Evolutionary conservation across 129 eudicot genomes (phyloP).

Genomic region (Apium graveolens): DNA sequence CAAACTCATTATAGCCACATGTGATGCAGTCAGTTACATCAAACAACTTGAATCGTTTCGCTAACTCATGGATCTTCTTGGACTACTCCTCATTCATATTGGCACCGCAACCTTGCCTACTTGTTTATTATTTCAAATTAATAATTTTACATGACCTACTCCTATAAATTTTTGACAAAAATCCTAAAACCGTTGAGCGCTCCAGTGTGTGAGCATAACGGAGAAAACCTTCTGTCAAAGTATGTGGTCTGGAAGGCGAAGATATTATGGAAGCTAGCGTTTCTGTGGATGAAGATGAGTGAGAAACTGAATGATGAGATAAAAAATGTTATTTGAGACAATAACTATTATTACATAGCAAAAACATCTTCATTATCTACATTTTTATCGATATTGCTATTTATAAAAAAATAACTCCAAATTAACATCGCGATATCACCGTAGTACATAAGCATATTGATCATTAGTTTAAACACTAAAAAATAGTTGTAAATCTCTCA

Average conservation of each 20-base stretch:
- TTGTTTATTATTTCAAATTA: slow-evolving; percentile 14
- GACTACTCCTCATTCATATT: slow-evolving; percentile 64
- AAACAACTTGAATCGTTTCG: slow-evolving; percentile 34
- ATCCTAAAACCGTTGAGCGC: slow-evolving; percentile 27
- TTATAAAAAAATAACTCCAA: too few relatives aligned
- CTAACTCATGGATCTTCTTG: slow-evolving; percentile 42
- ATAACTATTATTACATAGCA: too few relatives aligned
- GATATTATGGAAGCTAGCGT: slow-evolving; percentile 30
- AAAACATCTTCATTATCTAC: too few relatives aligned
- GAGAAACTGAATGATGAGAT: slow-evolving; percentile 24
- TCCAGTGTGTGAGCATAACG: slow-evolving; percentile 21
- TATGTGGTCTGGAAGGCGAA: slow-evolving; percentile 35
- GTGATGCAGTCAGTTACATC: slow-evolving; percentile 11
- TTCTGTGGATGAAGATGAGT: slow-evolving; percentile 33
- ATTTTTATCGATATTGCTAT: too few relatives aligned
- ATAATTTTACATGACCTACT: slow-evolving; percentile 41
- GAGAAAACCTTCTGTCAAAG: slow-evolving; percentile 28
- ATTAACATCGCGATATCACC: too few relatives aligned
- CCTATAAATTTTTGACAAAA: slow-evolving; percentile 32
- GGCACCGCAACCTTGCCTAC: slow-evolving; percentile 45
- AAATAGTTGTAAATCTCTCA: too few relatives aligned
- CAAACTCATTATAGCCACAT: not conserved
- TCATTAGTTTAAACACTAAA: too few relatives aligned
- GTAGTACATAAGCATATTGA: too few relatives aligned
- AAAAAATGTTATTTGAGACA: too few relatives aligned